A percentile compares a stretch with the other conserved stretches of the same genome.
These are phyloP conservation scores for Trametes cingulata DNA, from an alignment of 768 basidiomycete genomes.

Conservation along the genomic window DNA sequence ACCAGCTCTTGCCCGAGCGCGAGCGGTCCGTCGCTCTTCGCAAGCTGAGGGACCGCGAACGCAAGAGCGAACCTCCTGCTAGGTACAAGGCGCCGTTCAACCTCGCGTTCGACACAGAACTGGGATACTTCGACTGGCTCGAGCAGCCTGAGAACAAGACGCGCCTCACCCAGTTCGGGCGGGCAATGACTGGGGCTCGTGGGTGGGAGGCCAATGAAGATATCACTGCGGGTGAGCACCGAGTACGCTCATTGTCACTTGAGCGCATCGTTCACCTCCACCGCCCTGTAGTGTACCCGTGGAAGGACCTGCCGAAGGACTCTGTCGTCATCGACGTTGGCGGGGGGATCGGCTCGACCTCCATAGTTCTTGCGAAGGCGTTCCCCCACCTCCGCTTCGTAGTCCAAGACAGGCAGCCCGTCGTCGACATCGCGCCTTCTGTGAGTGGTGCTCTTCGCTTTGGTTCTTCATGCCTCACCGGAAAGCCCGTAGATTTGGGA, in stretches of 20 bases:
- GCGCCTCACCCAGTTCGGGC: slow-evolving; percentile 64
- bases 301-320: slow-evolving; percentile 16
- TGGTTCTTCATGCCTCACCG: neutral
- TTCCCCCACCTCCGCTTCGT: slow-evolving; percentile 20
- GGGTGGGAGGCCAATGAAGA: slow-evolving; percentile 24
- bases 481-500: neutral
- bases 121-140: slow-evolving; percentile 47
- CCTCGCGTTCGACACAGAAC: slow-evolving; percentile 13
- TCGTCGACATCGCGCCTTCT: slow-evolving; percentile 40
- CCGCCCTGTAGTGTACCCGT: slow-evolving; percentile 23
- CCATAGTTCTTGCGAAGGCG: slow-evolving; percentile 18
- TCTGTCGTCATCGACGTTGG: slow-evolving; percentile 22
- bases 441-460: neutral
- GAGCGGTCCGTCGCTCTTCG: slow-evolving; percentile 5
- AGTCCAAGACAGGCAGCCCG: slow-evolving; percentile 18
- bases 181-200: slow-evolving; percentile 67
- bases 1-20: slow-evolving; percentile 12
- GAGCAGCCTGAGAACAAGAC: slow-evolving; percentile 50
- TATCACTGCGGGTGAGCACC: slow-evolving; percentile 1
- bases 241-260: no score
- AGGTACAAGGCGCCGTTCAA: slow-evolving; percentile 6
- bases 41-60: neutral
- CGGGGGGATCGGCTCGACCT: slow-evolving; percentile 19
- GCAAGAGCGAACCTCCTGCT: neutral
- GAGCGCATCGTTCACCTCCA: no score